These are phyloP conservation scores for Phytophthora europaea DNA, from an alignment of 352 stramenopile species.

Conservation along the genomic window DNA sequence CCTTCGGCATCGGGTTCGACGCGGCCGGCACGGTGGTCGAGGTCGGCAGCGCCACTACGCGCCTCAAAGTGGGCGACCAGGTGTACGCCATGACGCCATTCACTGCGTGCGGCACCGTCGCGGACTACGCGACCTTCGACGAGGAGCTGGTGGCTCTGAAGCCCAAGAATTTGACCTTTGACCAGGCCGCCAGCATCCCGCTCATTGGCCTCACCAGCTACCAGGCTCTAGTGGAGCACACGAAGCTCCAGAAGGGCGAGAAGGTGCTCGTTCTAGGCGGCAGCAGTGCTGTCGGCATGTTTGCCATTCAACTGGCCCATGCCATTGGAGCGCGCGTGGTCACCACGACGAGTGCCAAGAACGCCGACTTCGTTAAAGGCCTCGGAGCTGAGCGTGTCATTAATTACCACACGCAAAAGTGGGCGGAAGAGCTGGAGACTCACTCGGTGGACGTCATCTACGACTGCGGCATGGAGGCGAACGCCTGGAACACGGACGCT, in stretches of 20 bases:
- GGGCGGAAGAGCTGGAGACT: slow-evolving; percentile 32
- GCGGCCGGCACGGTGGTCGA: slow-evolving; percentile 37
- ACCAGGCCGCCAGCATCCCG: slow-evolving; percentile 48
- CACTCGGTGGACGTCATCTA: slow-evolving; percentile 60
- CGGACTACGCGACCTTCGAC: slow-evolving; percentile 45
- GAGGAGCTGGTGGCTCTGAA: slow-evolving; percentile 54
- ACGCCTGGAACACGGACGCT: slow-evolving; percentile 40
- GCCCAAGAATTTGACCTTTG: slow-evolving; percentile 51
- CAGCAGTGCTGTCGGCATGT: slow-evolving; percentile 44
- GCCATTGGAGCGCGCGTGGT: slow-evolving; percentile 38
- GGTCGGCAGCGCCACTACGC: slow-evolving; percentile 19
- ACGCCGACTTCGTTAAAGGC: slow-evolving; percentile 35
- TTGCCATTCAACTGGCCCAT: slow-evolving; percentile 59
- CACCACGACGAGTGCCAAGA: slow-evolving; percentile 39
- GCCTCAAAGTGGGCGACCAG: slow-evolving; percentile 36
- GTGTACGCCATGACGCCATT: slow-evolving; percentile 41
- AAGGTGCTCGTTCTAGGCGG: slow-evolving; percentile 59
- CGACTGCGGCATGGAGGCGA: slow-evolving; percentile 41
- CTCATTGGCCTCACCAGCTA: slow-evolving; percentile 48
- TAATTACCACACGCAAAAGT: slow-evolving; percentile 52
- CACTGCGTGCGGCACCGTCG: slow-evolving; percentile 35
- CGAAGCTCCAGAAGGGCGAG: slow-evolving; percentile 52
- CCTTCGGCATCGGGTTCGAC: slow-evolving; percentile 38
- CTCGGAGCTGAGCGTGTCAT: slow-evolving; percentile 46
- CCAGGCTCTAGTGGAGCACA: slow-evolving; percentile 44